phyloP scores from a whole-genome alignment of 2,329 filamentous ascomycete species.

The Cercospora nicotianae region DNA sequence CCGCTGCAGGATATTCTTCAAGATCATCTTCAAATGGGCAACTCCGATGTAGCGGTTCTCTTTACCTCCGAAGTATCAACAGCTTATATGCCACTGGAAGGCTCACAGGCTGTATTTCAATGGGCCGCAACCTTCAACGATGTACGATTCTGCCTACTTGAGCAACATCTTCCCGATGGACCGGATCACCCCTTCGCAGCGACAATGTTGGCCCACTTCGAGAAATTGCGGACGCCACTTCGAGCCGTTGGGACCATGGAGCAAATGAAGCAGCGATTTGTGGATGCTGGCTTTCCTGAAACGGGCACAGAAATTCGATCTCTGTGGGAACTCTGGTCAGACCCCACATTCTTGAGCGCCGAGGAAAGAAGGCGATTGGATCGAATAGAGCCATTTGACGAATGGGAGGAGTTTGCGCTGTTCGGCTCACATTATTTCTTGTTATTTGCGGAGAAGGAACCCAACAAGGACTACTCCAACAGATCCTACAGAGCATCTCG shows the following conservation, averaged over 20 bases:
- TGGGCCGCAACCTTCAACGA: conserved; percentile 74
- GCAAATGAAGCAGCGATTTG: conserved; percentile 70
- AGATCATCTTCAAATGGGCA: conserved; percentile 57
- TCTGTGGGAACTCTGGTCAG: conserved; percentile 81
- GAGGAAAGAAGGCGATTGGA: conserved; percentile 65
- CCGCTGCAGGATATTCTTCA: conserved; percentile 62
- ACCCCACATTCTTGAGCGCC: conserved; percentile 62
- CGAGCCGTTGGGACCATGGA: conserved; percentile 65
- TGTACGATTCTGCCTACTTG: conserved; percentile 80
- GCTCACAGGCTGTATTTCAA: conserved; percentile 70
- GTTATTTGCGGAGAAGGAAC: conserved; percentile 60
- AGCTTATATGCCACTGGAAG: conserved; percentile 78
- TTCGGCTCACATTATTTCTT: conserved; percentile 85
- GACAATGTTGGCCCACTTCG: conserved; percentile 82
- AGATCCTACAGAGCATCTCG: conserved; percentile 29
- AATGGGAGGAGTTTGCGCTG: conserved; percentile 91
- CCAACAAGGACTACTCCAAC: conserved; percentile 31
- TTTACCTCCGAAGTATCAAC: conserved; percentile 89
- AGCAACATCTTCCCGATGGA: conserved; percentile 81
- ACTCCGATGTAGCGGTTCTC: conserved; percentile 60
- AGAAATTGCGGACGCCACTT: conserved; percentile 76
- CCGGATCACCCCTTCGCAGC: conserved; percentile 76
- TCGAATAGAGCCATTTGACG: conserved; percentile 79
- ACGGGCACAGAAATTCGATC: conserved; percentile 59
- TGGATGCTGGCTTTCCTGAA: conserved; percentile 64